phyloP scores from a whole-genome alignment of 257 asterid species.

The Lavandula angustifolia region DNA sequence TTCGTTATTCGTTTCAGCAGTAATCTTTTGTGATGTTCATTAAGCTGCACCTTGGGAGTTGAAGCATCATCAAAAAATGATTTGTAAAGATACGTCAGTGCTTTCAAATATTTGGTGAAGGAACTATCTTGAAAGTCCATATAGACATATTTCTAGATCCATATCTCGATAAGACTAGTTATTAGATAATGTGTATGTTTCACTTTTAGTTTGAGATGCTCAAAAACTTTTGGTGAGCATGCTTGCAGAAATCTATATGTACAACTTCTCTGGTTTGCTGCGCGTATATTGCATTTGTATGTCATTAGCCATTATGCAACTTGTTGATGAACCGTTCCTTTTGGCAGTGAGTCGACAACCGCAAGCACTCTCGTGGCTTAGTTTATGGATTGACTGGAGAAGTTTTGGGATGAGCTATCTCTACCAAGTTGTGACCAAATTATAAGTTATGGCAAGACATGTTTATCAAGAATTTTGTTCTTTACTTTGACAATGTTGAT shows the following conservation, averaged over 20 bases:
- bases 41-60: too few species aligned
- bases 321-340: background rate
- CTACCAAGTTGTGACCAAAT: slow-evolving; percentile 17
- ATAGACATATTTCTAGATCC: background rate
- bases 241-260: background rate
- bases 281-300: background rate
- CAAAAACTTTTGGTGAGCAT: too few species aligned
- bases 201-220: too few species aligned
- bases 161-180: too few species aligned
- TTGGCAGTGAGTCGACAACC: slow-evolving; percentile 53
- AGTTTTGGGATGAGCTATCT: background rate
- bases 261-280: background rate
- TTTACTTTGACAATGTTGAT: slow-evolving; percentile 6
- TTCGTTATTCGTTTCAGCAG: too few species aligned
- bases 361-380: slow-evolving; percentile 63
- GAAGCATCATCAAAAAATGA: too few species aligned
- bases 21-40: too few species aligned
- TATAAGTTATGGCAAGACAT: slow-evolving; percentile 18
- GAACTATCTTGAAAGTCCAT: background rate
- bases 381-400: slow-evolving; percentile 1
- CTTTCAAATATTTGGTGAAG: too few species aligned
- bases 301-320: background rate
- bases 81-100: too few species aligned
- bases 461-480: slow-evolving; percentile 20
- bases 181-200: too few species aligned